These are phyloP conservation scores for Datura wrightii DNA, from an alignment of 257 asterid genomes.

Conservation along the genomic window DNA sequence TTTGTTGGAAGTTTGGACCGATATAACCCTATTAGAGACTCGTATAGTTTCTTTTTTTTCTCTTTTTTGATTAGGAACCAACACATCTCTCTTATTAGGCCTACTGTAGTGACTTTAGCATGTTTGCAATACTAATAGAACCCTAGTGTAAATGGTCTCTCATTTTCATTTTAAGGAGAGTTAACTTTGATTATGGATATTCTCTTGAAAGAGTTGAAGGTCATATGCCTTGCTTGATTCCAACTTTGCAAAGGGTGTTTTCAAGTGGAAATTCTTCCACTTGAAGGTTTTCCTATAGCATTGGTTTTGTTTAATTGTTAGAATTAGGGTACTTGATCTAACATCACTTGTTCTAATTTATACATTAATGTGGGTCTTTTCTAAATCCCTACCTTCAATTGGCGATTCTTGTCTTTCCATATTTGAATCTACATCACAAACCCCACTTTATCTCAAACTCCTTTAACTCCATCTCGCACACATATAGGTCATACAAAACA, in stretches of 20 bases:
- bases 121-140: not conserved
- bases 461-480: not conserved
- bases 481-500: not conserved
- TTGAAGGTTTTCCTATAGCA: not conserved
- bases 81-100: not conserved
- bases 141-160: not conserved
- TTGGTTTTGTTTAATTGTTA: not conserved
- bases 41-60: not conserved
- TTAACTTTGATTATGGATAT: not conserved
- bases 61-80: not conserved
- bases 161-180: not conserved
- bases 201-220: not conserved
- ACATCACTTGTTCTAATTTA: not conserved
- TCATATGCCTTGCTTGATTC: not conserved
- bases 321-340: not conserved
- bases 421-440: not conserved
- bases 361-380: not conserved
- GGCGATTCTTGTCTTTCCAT: not conserved
- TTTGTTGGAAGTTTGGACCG: not conserved
- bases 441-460: slow-evolving; percentile 12
- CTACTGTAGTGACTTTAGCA: not conserved
- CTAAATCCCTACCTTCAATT: not conserved
- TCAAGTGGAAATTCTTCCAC: not conserved
- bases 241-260: not conserved
- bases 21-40: not conserved